Evolutionary conservation across 768 basidiomycete species (phyloP).

Genomic region (Amanita thiersii): DNA sequence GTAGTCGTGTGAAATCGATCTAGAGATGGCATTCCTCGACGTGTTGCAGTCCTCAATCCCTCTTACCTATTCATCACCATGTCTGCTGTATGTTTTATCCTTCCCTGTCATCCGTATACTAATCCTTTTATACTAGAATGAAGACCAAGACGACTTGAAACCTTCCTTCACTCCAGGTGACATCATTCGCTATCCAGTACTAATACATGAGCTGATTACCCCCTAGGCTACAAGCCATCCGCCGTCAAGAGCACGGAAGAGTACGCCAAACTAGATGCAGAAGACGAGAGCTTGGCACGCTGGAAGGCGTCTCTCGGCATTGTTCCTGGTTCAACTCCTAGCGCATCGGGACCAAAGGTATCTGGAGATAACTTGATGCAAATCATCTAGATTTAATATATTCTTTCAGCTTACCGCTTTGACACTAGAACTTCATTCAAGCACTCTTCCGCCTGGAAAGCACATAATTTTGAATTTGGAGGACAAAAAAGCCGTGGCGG

Average conservation of each 20-base stretch:
- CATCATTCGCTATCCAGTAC: constrained; percentile 5
- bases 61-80: constrained; percentile 26
- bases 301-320: constrained; percentile 97
- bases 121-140: constrained; percentile 25
- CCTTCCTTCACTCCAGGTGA: constrained; percentile 65
- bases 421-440: constrained; percentile 73
- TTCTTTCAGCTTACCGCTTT: constrained; percentile 57
- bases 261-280: constrained; percentile 77
- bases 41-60: constrained; percentile 12
- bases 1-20: constrained; percentile 69
- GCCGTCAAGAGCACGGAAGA: constrained; percentile 71
- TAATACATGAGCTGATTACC: constrained; percentile 5
- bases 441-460: constrained; percentile 55
- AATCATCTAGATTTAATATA: constrained; percentile 12
- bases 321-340: constrained; percentile 37
- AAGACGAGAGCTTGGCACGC: constrained; percentile 87
- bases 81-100: constrained; percentile 36
- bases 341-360: constrained; percentile 61
- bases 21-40: constrained; percentile 16
- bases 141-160: constrained; percentile 66
- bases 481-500: constrained; percentile 33
- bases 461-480: constrained; percentile 61
- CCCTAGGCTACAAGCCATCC: constrained; percentile 65
- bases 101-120: neutral
- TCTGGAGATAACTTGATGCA: neutral